A percentile compares a stretch with the other conserved stretches of the same genome.
Evolutionary conservation across 257 asterid genomes (phyloP).

Genomic region (Solanum gracilifrons): DNA sequence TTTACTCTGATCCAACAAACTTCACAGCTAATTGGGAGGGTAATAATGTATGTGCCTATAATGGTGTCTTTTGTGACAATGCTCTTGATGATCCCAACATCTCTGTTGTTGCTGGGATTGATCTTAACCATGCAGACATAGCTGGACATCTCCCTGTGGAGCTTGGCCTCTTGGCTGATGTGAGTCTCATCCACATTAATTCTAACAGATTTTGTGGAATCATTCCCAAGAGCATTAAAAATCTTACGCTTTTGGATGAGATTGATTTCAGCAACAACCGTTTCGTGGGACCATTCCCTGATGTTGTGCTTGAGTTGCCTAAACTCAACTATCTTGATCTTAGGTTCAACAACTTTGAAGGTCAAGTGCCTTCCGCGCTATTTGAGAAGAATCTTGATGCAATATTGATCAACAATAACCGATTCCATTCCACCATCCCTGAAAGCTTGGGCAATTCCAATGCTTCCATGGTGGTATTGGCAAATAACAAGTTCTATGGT

Average conservation of each 20-base stretch:
- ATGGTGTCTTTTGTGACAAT: slow-evolving; percentile 50
- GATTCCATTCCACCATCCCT: slow-evolving; percentile 42
- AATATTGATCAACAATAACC: slow-evolving; percentile 37
- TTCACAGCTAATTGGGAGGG: slow-evolving; percentile 70
- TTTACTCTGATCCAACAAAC: slow-evolving; percentile 71
- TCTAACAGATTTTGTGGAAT: slow-evolving; percentile 86
- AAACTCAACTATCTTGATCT: slow-evolving; percentile 59
- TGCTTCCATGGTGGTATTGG: slow-evolving; percentile 44
- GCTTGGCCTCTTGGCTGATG: slow-evolving; percentile 49
- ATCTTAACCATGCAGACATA: slow-evolving; percentile 67
- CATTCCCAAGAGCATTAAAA: slow-evolving; percentile 40
- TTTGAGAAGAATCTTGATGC: slow-evolving; percentile 50
- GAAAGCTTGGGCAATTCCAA: slow-evolving; percentile 46
- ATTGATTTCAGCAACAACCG: slow-evolving; percentile 86
- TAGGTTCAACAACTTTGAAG: slow-evolving; percentile 83
- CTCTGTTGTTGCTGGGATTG: slow-evolving; percentile 77
- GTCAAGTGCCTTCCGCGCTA: slow-evolving; percentile 38
- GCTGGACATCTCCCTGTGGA: slow-evolving; percentile 85
- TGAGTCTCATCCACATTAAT: slow-evolving; percentile 63
- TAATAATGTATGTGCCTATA: slow-evolving; percentile 54
- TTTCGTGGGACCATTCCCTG: slow-evolving; percentile 69
- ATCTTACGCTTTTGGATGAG: slow-evolving; percentile 39
- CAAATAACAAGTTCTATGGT: slow-evolving; percentile 36
- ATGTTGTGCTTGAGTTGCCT: slow-evolving; percentile 40
- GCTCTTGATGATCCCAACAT: slow-evolving; percentile 42